Evolutionary conservation across 352 stramenopile genomes (phyloP), one percentile per base, ranked within the genome.

Genomic region (Plasmopara viticola): DNA sequence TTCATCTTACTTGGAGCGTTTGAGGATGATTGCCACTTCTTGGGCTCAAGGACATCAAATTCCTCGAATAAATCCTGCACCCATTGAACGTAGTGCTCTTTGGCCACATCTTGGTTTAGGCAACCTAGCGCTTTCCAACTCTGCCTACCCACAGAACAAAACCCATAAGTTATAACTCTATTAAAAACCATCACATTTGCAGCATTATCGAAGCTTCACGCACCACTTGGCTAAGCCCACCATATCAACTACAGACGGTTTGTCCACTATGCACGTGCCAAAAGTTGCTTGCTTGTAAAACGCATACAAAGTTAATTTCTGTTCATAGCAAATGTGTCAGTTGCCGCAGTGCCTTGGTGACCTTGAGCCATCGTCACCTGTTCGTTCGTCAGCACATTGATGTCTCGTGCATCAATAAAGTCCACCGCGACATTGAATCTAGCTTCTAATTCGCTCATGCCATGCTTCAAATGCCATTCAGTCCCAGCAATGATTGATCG

Each of bases 221-320:
- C 45, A 84, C 75, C 75, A 90, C 65, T 90, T 90, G 46, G 80
- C 73, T 39, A 61, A 77, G 28, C 66, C 73, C 5, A 85, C 66
- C 44, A 90, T 79, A 46, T 90, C 80, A 28, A 78, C 56, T 4
- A 71, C 71, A n/a, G 80, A 81, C 0, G 80, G 80, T 51, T 84
- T 85, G 14, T 68, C 68, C 9, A 68, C 49, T 9, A 52, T 71
- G 61, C 77, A 88, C 31, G 58, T 66, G 50, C 77, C 80, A 45
- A 78, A 72, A 14, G 72, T 68, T 18, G 77, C 77, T 78, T 90
- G 80, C 64, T 90, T 90, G 67, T 80, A 90, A 45, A 90, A 86
- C 44, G 80, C 80, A 59, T 90, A 90, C 47, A 90, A 53, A 45
- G 74, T 84, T 62, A 88, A 52, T 61, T 69, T 70, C 77, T 88